Conservation (phyloP, 805 yeast species). For the Sugiyamaella lignohabitans region DNA sequence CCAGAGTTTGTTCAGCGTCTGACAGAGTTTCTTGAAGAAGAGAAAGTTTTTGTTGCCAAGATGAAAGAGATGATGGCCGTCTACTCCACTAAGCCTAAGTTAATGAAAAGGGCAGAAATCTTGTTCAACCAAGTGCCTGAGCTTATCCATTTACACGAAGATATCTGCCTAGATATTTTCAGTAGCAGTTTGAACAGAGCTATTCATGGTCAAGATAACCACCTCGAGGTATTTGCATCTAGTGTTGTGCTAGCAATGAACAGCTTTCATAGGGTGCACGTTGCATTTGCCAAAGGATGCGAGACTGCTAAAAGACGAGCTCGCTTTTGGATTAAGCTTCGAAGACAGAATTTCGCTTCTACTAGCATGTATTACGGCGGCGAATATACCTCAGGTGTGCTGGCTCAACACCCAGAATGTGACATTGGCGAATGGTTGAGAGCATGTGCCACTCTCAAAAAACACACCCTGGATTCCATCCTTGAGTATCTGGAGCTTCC, state of each 20-base stretch:
- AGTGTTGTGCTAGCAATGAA: neutral
- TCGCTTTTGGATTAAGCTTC: slow-evolving; percentile 12
- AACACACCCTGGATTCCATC: slow-evolving; percentile 16
- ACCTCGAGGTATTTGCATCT: slow-evolving; percentile 9
- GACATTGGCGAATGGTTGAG: slow-evolving; percentile 23
- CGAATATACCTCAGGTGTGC: slow-evolving; percentile 7
- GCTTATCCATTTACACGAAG: slow-evolving; percentile 18
- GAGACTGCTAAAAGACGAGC: slow-evolving; percentile 12
- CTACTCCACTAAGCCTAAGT: slow-evolving; percentile 14
- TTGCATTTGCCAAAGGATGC: slow-evolving; percentile 17
- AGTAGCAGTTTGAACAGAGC: slow-evolving; percentile 12
- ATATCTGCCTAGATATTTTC: slow-evolving; percentile 14
- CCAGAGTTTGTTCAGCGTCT: slow-evolving; percentile 1
- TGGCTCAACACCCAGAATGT: slow-evolving; percentile 11
- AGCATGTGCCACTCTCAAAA: slow-evolving; percentile 4
- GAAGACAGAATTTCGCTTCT: slow-evolving; percentile 2
- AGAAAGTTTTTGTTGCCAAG: slow-evolving; percentile 8
- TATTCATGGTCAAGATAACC: slow-evolving; percentile 7
- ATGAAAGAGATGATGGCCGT: slow-evolving; percentile 15
- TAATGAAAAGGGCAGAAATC: slow-evolving; percentile 10
- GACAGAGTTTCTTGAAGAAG: slow-evolving; percentile 10
- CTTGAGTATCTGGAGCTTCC: slow-evolving; percentile 22
- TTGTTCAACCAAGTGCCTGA: slow-evolving; percentile 22
- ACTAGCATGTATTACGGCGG: slow-evolving; percentile 7
- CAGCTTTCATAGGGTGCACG: slow-evolving; percentile 11